Evolutionary conservation across 2,329 filamentous ascomycete genomes (phyloP), one percentile per base, ranked within the genome.

Genomic region (Ophiosphaerella herpotricha): DNA sequence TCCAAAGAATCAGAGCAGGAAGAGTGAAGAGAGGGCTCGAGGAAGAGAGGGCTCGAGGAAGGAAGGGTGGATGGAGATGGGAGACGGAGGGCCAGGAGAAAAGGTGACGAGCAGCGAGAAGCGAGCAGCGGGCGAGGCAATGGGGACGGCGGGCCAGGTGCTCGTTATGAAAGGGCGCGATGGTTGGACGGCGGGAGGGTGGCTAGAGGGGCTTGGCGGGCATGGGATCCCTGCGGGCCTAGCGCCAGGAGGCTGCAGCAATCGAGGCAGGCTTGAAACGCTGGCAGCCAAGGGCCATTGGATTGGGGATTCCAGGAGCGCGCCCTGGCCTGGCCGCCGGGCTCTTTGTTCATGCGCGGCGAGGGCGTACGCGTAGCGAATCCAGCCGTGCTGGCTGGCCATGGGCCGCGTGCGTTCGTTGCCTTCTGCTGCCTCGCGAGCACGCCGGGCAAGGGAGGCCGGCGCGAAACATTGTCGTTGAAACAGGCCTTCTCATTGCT

Each of bases 71-170:
- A 68, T 91, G 71, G 82, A 84, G 9, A 23, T 82, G 57, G 75
- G 54, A 57, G 58, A 52, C 60, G 54, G 57, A 61, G 56, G 58
- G 52, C 50, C 79, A 55, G 60, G 59, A 60, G 63, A 60, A 60
- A 58, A 62, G 58, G 57, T 53, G 58, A 68, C 55, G 52, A 61
- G 87, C 51, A 79, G 78, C 65, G 89, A 93, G 79, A 21, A 21
- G 18, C 55, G 52, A 61, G 87, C 51, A 79, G 78, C 65, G 89
- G 93, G 79, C 85, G 45, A 88, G 93, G 73, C 80, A 84, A 84
- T 80, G 54, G 60, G 53, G 55, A 42, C 58, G 54, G 57, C 52
- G 55, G 54, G 47, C 42, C 54, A 41, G 40, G 46, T 46, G 53
- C 55, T 58, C 58, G 21, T 36, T 60, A 55, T 59, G 56, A 29